Conservation (phyloP, 805 yeast genomes). For the Cephaloascus albidus region DNA sequence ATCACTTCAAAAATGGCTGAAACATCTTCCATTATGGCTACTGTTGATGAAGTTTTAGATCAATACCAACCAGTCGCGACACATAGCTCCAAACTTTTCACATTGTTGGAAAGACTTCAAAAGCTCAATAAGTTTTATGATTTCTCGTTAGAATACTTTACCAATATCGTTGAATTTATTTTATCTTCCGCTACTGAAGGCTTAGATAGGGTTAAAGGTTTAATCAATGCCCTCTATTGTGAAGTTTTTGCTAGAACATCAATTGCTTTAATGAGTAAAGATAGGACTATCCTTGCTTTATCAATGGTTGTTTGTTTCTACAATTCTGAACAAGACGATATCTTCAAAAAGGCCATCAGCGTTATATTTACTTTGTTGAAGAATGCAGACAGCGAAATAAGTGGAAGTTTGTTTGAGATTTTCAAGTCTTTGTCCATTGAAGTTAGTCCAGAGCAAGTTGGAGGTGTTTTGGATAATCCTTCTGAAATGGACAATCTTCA, state of each 20-base stretch:
- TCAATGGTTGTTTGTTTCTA: conserved; percentile 20
- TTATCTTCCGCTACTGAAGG: conserved; percentile 9
- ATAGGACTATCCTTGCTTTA: conserved; percentile 35
- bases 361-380: conserved; percentile 5
- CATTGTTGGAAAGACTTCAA: conserved; percentile 32
- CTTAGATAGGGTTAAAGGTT: conserved; percentile 13
- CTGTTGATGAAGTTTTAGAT: conserved; percentile 38
- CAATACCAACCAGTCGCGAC: conserved; percentile 46
- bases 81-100: conserved; percentile 42
- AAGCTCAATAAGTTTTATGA: conserved; percentile 45
- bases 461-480: neutral
- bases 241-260: conserved; percentile 37
- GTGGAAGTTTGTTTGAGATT: conserved; percentile 7
- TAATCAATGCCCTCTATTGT: conserved; percentile 31
- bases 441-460: neutral
- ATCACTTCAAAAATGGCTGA: conserved; percentile 45
- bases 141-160: conserved; percentile 40
- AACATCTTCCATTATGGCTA: conserved; percentile 43
- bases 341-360: conserved; percentile 1
- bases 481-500: neutral
- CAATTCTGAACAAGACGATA: conserved; percentile 6
- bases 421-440: conserved; percentile 4
- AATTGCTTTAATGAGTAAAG: conserved; percentile 33
- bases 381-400: conserved; percentile 10
- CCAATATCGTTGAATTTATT: conserved; percentile 18